phyloP scores from a whole-genome alignment of 2,329 filamentous ascomycete genomes.

The Aspergillus udagawae region DNA sequence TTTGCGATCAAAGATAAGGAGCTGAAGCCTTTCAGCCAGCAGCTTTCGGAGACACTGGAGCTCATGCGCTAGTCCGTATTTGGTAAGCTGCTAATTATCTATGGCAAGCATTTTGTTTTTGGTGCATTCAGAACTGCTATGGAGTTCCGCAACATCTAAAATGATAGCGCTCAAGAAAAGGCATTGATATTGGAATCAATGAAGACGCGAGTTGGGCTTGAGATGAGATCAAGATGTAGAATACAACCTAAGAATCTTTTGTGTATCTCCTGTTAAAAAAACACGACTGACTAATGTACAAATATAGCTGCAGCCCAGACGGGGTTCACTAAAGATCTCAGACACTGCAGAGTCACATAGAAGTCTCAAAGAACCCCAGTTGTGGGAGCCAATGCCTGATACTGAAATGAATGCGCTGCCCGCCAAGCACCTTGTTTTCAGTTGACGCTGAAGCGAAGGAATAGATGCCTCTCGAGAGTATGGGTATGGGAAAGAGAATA shows the following conservation, averaged over 20 bases:
- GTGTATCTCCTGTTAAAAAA: not conserved
- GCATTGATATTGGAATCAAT: not conserved
- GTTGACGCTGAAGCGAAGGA: not conserved
- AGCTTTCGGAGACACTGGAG: constrained; percentile 25
- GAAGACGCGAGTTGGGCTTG: not conserved
- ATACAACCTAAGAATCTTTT: not conserved
- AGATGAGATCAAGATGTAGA: not conserved
- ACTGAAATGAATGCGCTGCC: not conserved
- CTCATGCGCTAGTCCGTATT: constrained; percentile 29
- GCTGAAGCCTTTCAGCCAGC: constrained; percentile 11
- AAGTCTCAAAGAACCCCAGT: not conserved
- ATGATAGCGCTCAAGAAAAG: not conserved
- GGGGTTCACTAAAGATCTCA: not conserved
- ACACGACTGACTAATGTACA: not conserved
- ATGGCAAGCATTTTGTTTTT: not conserved
- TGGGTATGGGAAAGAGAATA: constrained; percentile 7
- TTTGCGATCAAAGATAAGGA: constrained; percentile 3
- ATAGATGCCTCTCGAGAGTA: not conserved
- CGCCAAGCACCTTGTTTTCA: not conserved
- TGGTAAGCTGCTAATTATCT: constrained; percentile 11
- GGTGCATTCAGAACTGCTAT: not conserved
- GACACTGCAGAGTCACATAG: not conserved
- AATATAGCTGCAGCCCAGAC: not conserved
- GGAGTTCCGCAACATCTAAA: not conserved
- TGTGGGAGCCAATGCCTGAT: not conserved